Conservation (phyloP, 2,329 filamentous ascomycete genomes). For the Aspergillus aculeatus region DNA sequence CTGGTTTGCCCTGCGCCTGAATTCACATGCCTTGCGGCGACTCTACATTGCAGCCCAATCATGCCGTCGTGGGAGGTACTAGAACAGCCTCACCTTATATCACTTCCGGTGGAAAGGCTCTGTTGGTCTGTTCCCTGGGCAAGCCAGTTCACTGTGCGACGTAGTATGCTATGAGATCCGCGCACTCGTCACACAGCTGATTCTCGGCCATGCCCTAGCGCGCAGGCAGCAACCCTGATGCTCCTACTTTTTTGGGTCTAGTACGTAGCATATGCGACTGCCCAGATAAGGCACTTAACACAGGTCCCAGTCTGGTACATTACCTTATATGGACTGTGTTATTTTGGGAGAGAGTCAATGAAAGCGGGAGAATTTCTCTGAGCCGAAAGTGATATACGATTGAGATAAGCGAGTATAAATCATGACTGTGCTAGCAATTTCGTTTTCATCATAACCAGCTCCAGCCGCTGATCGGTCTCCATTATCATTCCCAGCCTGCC, state of each 20-base stretch:
- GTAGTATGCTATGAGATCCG: constrained; percentile 12
- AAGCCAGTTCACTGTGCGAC: constrained; percentile 19
- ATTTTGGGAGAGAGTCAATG: not conserved
- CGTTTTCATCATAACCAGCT: constrained; percentile 31
- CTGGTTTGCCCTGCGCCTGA: not conserved
- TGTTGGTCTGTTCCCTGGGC: constrained; percentile 12
- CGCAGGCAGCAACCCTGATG: not conserved
- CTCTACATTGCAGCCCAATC: constrained; percentile 7
- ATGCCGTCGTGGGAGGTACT: not conserved
- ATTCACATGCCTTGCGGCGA: constrained; percentile 15
- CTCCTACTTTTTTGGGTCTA: not conserved
- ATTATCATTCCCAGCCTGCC: constrained; percentile 32
- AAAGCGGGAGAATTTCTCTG: not conserved
- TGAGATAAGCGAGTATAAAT: not conserved
- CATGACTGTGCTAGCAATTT: constrained; percentile 22
- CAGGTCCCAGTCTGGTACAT: too few relatives aligned
- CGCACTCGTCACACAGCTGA: constrained; percentile 17
- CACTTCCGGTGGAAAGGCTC: constrained; percentile 1
- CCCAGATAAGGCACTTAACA: not conserved
- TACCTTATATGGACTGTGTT: too few relatives aligned
- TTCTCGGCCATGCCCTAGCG: not conserved
- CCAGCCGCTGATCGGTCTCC: constrained; percentile 32
- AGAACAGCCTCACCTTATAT: constrained; percentile 17
- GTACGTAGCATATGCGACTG: not conserved
- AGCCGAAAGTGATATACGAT: not conserved